Base-by-base conservation (phyloP, 495 filamentous ascomycete genomes). In the Penicillium subrubescens region DNA sequence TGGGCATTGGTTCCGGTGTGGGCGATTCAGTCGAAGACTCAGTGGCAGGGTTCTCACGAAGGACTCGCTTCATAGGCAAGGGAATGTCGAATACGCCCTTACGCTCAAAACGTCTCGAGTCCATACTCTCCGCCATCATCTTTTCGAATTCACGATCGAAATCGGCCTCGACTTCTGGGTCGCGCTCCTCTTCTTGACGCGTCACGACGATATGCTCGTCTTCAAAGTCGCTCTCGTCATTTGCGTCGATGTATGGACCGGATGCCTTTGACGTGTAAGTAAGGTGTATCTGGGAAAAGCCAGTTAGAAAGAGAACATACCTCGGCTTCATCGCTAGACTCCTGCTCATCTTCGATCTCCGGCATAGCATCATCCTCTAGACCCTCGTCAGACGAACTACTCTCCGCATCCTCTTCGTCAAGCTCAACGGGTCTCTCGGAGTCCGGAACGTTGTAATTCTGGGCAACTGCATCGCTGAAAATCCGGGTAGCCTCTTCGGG, bases 121-220 rank as follows among this genome's bases (percentile, higher is more conserved):
- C 96, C 73, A 96, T 78, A 80, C 94, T 97, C 71, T 99, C 95
- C 64, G 93, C 84, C 96, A 98, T 97, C 88, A 99, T 91, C 77
- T 97, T 98, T 19, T 96, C 94, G 75, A 96, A 93, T 79, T 98
- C 95, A 69, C 95, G 92, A 69, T 98, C 96, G 70, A 99, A 99
- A 41, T 99, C 96, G 7, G 94, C 95, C 65, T 98, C 95, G 48
- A 88, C 91, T 77, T 97, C 93, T 0, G 95, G 96, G 64, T 99
- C 94, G 46, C 94, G 85, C 71, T 96, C 89, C 74, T 97, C 92
- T 70, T 96, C 90, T 70, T 93, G 87, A 46, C 92, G 86, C 14
- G 92, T 94, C 44, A 99, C 94, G 39, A 97, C 83, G 59, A 97
- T 96, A 10, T 92, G 86, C 69, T 97, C 94, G 58, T 97, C 92